Evolutionary conservation across 805 yeast species (phyloP), one percentile per base, ranked within the genome.

Genomic region (Kodamaea neixiangensis): DNA sequence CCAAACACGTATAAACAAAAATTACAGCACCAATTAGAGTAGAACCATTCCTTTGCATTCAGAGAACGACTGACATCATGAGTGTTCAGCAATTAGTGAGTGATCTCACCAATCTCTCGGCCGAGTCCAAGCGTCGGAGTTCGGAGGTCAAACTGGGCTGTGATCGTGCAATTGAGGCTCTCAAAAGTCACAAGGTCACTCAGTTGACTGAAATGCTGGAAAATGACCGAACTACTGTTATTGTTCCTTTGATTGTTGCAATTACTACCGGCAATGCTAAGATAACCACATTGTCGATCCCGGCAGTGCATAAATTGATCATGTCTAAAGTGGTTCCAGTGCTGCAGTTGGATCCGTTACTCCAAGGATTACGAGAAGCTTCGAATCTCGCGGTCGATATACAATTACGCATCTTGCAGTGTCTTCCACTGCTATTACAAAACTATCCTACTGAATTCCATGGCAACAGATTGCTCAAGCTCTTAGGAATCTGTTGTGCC

Each of bases 361-460:
- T 93, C 17, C 86, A 82, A 37, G 84, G 91, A 0, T 74, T 90
- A 31, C 74, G 77, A 29, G 92, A 88, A 51, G 89, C 96, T 0
- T 81, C 93, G 0, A 84, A 83, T 58, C 71, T 87, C 11, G 87
- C 94, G 0, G 76, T 82, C 20, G 97, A 92, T 39, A 86, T 89
- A 43, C 97, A 93, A 66, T 76, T 94, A 54, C 89, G 91, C 62
- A 85, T 91, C 10, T 69, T 93, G 35, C 99, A 93, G 69, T 75
- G 89, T 10, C 73, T 93, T 18, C 97, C 97, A 0, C 74, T 84
- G 2, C 71, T 93, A 31, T 81, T 86, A 63, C 87, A 83, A 60
- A 78, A 75, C 17, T 90, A 90, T 63, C 74, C 82, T 1, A 62
- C 67, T 3, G 72, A 73, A 44, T 75, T 92, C 37, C 71, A 72